phyloP scores from a whole-genome alignment of 2,329 filamentous ascomycete species.

The Alternaria gaisen region DNA sequence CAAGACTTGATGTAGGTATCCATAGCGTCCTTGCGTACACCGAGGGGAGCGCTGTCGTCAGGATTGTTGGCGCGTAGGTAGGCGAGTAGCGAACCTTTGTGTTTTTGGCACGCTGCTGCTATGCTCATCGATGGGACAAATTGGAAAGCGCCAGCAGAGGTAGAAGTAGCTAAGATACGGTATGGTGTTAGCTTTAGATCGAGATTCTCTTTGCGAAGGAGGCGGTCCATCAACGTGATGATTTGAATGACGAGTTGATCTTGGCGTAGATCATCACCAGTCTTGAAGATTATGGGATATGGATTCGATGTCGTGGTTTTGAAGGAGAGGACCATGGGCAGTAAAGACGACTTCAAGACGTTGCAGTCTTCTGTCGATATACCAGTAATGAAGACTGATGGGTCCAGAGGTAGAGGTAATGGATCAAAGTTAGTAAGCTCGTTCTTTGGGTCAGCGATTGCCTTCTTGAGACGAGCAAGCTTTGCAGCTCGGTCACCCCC shows the following conservation, averaged over 20 bases:
- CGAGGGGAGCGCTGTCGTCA: slow-evolving; percentile 79
- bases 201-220: slow-evolving; percentile 93
- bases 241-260: slow-evolving; percentile 98
- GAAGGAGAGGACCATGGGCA: slow-evolving; percentile 90
- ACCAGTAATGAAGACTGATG: slow-evolving; percentile 79
- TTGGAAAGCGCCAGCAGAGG: slow-evolving; percentile 88
- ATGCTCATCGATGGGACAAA: slow-evolving; percentile 89
- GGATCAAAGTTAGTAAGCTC: slow-evolving; percentile 85
- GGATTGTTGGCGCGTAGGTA: slow-evolving; percentile 92
- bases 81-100: slow-evolving; percentile 78
- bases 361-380: slow-evolving; percentile 84
- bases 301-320: slow-evolving; percentile 78
- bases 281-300: slow-evolving; percentile 97
- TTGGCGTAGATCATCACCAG: slow-evolving; percentile 93
- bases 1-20: slow-evolving; percentile 96
- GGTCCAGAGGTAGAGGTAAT: slow-evolving; percentile 87
- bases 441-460: slow-evolving; percentile 87
- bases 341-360: slow-evolving; percentile 95
- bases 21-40: slow-evolving; percentile 89
- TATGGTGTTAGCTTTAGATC: slow-evolving; percentile 96
- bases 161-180: slow-evolving; percentile 92
- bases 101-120: slow-evolving; percentile 83
- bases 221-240: slow-evolving; percentile 96
- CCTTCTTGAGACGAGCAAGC: slow-evolving; percentile 83
- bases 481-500: slow-evolving; percentile 81